Percentiles rank a stretch among this genome's conserved stretches.
Conservation (phyloP, 2,329 filamentous ascomycete genomes). For the Phyllosticta ampelicida region DNA sequence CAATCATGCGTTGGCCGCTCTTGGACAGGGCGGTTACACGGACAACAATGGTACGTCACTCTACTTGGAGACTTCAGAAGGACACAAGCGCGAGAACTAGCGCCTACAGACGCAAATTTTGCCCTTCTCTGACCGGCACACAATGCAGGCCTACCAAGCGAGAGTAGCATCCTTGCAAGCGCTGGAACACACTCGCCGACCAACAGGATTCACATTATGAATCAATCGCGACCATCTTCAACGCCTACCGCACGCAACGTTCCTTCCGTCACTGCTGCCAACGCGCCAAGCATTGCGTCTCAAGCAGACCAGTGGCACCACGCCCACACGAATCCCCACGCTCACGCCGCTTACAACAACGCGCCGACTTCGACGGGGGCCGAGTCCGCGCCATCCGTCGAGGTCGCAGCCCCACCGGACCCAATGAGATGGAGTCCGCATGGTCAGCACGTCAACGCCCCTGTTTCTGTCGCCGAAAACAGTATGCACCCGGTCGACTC, state of each 20-base stretch:
- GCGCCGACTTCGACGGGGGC: conserved; percentile 4
- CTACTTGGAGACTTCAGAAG: neutral
- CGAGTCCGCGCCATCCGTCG: conserved; percentile 15
- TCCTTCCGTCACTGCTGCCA: conserved; percentile 26
- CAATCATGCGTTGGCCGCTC: conserved; percentile 32
- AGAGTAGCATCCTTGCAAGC: conserved; percentile 16
- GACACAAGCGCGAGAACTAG: neutral
- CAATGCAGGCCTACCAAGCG: conserved; percentile 8
- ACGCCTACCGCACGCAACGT: conserved; percentile 28
- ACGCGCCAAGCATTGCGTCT: conserved; percentile 14
- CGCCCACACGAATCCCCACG: conserved; percentile 18
- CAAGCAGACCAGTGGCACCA: conserved; percentile 28
- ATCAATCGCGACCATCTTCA: conserved; percentile 27
- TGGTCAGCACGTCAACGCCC: conserved; percentile 19
- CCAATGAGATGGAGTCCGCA: conserved; percentile 25
- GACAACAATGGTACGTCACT: conserved; percentile 24
- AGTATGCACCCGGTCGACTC: conserved; percentile 9
- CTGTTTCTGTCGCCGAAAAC: conserved; percentile 22
- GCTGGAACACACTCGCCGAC: conserved; percentile 27
- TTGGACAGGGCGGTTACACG: conserved; percentile 24
- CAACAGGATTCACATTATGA: conserved; percentile 29
- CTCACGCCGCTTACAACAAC: conserved; percentile 7
- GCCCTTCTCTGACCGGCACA: neutral
- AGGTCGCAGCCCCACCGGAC: conserved; percentile 21
- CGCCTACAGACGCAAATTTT: neutral